These are phyloP conservation scores for Cytospora schulzeri DNA, from an alignment of 2,329 filamentous ascomycete genomes.

Conservation along the genomic window DNA sequence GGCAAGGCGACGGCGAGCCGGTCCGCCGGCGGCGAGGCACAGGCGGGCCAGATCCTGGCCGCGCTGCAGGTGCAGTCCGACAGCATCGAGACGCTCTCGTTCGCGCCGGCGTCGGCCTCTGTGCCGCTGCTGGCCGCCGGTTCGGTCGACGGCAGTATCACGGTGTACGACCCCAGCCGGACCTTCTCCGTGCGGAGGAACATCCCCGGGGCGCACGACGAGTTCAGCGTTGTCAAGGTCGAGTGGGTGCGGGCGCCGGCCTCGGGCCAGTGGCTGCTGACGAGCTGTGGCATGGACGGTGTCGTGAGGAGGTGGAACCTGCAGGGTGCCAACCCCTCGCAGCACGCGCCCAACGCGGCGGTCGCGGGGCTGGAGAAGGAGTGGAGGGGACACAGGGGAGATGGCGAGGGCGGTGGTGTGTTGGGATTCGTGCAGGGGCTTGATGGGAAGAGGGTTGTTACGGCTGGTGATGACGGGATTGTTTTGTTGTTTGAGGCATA, in stretches of 20 bases:
- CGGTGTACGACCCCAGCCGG: slow-evolving; percentile 82
- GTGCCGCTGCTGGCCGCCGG: slow-evolving; percentile 58
- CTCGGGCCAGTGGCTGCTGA: slow-evolving; percentile 68
- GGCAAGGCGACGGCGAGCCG: slow-evolving; percentile 33
- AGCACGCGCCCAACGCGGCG: slow-evolving; percentile 41
- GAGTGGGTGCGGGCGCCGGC: slow-evolving; percentile 70
- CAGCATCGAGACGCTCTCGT: slow-evolving; percentile 75
- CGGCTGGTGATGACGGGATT: slow-evolving; percentile 84
- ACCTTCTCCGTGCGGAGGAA: slow-evolving; percentile 84
- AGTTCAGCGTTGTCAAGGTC: slow-evolving; percentile 89
- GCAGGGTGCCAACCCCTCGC: slow-evolving; percentile 45
- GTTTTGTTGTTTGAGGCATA: slow-evolving; percentile 67
- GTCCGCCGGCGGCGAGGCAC: slow-evolving; percentile 36
- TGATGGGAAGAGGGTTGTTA: slow-evolving; percentile 74
- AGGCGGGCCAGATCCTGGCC: slow-evolving; percentile 69
- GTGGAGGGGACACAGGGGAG: slow-evolving; percentile 86
- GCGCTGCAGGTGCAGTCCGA: slow-evolving; percentile 76
- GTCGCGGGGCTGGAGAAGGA: slow-evolving; percentile 76
- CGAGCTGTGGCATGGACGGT: slow-evolving; percentile 89
- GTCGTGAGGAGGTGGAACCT: slow-evolving; percentile 87
- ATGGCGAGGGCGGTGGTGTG: slow-evolving; percentile 85
- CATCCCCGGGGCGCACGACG: slow-evolving; percentile 80
- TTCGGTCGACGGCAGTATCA: slow-evolving; percentile 76
- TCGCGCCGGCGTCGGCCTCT: slow-evolving; percentile 56
- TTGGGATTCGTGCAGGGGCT: slow-evolving; percentile 86